Conservation (phyloP, 768 basidiomycete genomes). For the Austroboletus eburneus region DNA sequence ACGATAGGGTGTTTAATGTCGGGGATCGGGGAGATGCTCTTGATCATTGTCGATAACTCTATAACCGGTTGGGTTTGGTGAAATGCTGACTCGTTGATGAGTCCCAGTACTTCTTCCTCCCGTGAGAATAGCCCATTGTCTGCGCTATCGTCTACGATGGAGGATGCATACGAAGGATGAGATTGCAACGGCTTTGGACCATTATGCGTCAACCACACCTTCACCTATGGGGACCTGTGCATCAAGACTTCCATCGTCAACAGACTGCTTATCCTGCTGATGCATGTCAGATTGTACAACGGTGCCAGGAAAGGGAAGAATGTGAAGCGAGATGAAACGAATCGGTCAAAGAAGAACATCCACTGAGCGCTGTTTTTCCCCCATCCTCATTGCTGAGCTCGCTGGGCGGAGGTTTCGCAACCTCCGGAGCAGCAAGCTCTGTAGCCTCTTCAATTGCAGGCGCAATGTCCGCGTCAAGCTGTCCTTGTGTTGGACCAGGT, state of each 20-base stretch:
- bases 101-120: slow-evolving; percentile 22
- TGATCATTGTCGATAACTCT: slow-evolving; percentile 28
- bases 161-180: slow-evolving; percentile 46
- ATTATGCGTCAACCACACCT: neutral
- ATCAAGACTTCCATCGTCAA: slow-evolving; percentile 46
- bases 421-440: slow-evolving; percentile 17
- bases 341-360: slow-evolving; percentile 24
- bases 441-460: slow-evolving; percentile 18
- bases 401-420: slow-evolving; percentile 14
- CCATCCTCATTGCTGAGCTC: slow-evolving; percentile 19
- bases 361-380: slow-evolving; percentile 11
- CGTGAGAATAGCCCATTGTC: slow-evolving; percentile 27
- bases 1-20: slow-evolving; percentile 44
- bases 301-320: slow-evolving; percentile 25
- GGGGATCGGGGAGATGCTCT: slow-evolving; percentile 60
- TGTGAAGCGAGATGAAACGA: slow-evolving; percentile 31
- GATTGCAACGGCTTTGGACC: slow-evolving; percentile 37
- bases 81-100: slow-evolving; percentile 21
- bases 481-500: slow-evolving; percentile 15
- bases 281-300: slow-evolving; percentile 32
- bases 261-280: slow-evolving; percentile 42
- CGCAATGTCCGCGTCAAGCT: slow-evolving; percentile 18
- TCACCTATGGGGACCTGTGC: slow-evolving; percentile 34
- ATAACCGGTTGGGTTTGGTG: slow-evolving; percentile 11
- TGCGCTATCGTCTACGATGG: slow-evolving; percentile 46